Percentiles rank a stretch among this genome's conserved stretches.
Evolutionary conservation across 2,329 filamentous ascomycete species (phyloP).

Genomic region (Coniochaeta sp.): DNA sequence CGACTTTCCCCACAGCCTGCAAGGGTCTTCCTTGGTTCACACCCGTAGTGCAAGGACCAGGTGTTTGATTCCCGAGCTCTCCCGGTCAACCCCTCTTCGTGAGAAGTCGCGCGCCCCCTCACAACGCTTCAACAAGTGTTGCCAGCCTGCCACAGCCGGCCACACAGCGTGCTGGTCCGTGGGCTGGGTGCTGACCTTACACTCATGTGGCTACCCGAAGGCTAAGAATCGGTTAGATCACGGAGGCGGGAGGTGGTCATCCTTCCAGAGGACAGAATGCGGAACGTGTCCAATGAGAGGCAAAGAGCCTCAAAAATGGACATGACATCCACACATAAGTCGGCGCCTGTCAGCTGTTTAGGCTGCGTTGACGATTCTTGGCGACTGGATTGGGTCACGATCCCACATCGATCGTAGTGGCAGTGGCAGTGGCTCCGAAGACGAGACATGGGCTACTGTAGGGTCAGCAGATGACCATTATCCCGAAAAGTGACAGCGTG

Average conservation of each 20-base stretch:
- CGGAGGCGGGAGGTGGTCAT: neutral
- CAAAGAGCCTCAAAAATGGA: neutral
- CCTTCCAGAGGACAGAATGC: neutral
- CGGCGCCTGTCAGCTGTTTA: neutral
- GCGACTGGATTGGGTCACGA: neutral
- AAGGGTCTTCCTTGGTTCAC: neutral
- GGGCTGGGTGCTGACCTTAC: slow-evolving; percentile 16
- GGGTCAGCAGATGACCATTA: neutral
- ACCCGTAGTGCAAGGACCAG: neutral
- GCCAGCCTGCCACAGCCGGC: neutral
- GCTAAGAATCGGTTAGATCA: slow-evolving; percentile 5
- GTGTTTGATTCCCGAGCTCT: neutral
- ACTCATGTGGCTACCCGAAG: slow-evolving; percentile 18
- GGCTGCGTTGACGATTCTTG: neutral
- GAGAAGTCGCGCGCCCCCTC: neutral
- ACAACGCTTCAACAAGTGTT: neutral
- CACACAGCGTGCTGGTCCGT: slow-evolving; percentile 8
- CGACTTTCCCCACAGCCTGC: neutral
- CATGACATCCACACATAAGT: neutral
- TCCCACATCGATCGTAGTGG: neutral
- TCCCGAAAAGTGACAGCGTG: neutral
- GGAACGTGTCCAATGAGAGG: neutral
- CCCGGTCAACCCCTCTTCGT: neutral
- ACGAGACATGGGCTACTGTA: neutral
- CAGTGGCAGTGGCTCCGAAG: neutral